Evolutionary conservation across 768 basidiomycete genomes (phyloP).

Genomic region (Pholiota microspora): DNA sequence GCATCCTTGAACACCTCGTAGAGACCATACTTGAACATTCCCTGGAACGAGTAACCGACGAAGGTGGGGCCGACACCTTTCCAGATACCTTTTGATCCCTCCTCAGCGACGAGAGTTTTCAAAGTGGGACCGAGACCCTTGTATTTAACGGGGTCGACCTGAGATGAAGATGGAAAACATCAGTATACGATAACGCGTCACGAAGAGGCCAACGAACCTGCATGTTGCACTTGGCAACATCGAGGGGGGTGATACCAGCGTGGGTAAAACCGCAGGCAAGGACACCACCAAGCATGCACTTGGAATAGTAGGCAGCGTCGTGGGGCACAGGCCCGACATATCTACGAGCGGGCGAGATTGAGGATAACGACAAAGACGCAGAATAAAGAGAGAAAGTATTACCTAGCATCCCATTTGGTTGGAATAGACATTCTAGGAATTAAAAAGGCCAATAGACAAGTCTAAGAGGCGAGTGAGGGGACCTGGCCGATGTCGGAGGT

Average conservation of each 20-base stretch:
- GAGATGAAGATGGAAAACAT: neutral
- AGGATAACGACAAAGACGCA: conserved; percentile 4
- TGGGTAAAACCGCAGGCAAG: conserved; percentile 89
- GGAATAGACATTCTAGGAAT: conserved; percentile 44
- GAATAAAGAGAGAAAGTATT: neutral
- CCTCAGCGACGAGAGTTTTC: conserved; percentile 68
- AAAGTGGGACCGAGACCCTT: conserved; percentile 62
- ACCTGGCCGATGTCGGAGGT: conserved; percentile 22
- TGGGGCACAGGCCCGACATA: conserved; percentile 73
- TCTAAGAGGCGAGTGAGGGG: conserved; percentile 24
- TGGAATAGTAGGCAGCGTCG: conserved; percentile 73
- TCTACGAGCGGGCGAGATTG: conserved; percentile 32
- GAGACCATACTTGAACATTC: conserved; percentile 98
- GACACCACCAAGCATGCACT: conserved; percentile 85
- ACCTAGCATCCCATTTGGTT: conserved; percentile 80
- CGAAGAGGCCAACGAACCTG: conserved; percentile 55
- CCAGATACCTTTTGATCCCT: conserved; percentile 85
- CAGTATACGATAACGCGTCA: neutral
- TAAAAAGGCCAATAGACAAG: conserved; percentile 25
- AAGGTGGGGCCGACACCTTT: conserved; percentile 94
- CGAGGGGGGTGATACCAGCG: conserved; percentile 82
- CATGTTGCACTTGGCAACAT: conserved; percentile 92
- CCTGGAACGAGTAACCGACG: conserved; percentile 92
- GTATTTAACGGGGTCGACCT: conserved; percentile 81
- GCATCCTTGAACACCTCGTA: conserved; percentile 95